Evolutionary conservation across 371 early-diverging fungal species (phyloP).

Genomic region (Ordospora colligata): DNA sequence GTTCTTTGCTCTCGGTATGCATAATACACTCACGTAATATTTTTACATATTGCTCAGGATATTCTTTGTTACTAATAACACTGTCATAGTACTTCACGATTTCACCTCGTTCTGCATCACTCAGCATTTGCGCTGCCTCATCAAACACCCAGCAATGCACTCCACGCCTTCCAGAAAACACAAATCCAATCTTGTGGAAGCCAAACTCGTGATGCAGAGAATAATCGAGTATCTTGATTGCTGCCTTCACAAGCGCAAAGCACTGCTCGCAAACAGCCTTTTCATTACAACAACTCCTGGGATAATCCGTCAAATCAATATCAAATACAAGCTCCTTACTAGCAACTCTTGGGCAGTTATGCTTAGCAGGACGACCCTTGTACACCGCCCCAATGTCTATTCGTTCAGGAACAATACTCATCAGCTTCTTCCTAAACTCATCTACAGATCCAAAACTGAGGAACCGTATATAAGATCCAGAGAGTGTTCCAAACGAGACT

Average conservation of each 20-base stretch:
- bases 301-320: slow-evolving; percentile 98
- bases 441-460: slow-evolving; percentile 68
- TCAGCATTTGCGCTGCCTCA: slow-evolving; percentile 69
- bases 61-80: slow-evolving; percentile 19
- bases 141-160: slow-evolving; percentile 97
- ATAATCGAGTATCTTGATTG: slow-evolving; percentile 73
- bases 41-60: slow-evolving; percentile 13
- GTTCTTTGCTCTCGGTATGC: neutral
- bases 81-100: slow-evolving; percentile 67
- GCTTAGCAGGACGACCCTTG: slow-evolving; percentile 65
- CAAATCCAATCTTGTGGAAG: slow-evolving; percentile 81
- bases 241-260: slow-evolving; percentile 80
- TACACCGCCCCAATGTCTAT: slow-evolving; percentile 95
- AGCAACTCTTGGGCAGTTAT: slow-evolving; percentile 67
- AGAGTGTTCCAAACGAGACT: slow-evolving; percentile 73
- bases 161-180: slow-evolving; percentile 91
- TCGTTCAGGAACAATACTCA: slow-evolving; percentile 69
- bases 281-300: slow-evolving; percentile 79
- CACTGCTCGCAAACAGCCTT: slow-evolving; percentile 74
- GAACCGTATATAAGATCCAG: slow-evolving; percentile 74
- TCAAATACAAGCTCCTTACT: slow-evolving; percentile 94
- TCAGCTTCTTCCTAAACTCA: slow-evolving; percentile 69
- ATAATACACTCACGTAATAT: slow-evolving; percentile 41
- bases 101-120: slow-evolving; percentile 69
- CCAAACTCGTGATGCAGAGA: slow-evolving; percentile 75